Conservation (phyloP, 2,329 filamentous ascomycete species). For the Xylariaceae sp. region DNA sequence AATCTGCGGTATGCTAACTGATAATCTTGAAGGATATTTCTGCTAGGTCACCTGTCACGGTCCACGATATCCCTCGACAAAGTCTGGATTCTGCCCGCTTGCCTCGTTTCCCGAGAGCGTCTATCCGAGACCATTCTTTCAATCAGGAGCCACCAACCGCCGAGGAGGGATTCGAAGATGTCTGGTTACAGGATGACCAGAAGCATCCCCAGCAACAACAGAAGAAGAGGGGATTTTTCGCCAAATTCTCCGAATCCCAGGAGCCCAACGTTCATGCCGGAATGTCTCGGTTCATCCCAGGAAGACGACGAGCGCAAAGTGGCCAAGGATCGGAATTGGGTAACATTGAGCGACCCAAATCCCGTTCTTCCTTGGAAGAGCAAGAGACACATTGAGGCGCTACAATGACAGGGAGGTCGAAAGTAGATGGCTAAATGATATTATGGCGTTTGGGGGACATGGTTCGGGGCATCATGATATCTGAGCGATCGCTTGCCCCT, state of each 20-base stretch:
- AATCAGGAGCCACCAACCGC: conserved; percentile 65
- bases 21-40: conserved; percentile 70
- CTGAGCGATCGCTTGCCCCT: conserved; percentile 32
- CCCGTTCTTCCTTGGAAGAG: conserved; percentile 30
- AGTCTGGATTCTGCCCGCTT: conserved; percentile 78
- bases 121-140: conserved; percentile 60
- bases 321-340: conserved; percentile 38
- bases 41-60: conserved; percentile 75
- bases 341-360: conserved; percentile 37
- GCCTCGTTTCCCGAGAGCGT: conserved; percentile 63
- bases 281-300: conserved; percentile 40
- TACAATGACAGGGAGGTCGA: conserved; percentile 6
- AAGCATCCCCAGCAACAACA: conserved; percentile 53
- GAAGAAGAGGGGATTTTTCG: conserved; percentile 80
- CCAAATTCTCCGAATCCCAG: conserved; percentile 70
- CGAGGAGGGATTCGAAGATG: conserved; percentile 87
- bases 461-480: conserved; percentile 30
- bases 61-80: conserved; percentile 66
- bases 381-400: conserved; percentile 33
- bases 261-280: conserved; percentile 32
- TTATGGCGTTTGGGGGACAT: conserved; percentile 27
- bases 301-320: conserved; percentile 40
- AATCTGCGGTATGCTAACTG: not conserved
- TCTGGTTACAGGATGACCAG: conserved; percentile 79
- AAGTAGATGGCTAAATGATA: conserved; percentile 26